Percentiles rank a stretch among this genome's conserved stretches.
These are phyloP conservation scores for Mycena vitilis DNA, from an alignment of 768 basidiomycete species.

Conservation along the genomic window DNA sequence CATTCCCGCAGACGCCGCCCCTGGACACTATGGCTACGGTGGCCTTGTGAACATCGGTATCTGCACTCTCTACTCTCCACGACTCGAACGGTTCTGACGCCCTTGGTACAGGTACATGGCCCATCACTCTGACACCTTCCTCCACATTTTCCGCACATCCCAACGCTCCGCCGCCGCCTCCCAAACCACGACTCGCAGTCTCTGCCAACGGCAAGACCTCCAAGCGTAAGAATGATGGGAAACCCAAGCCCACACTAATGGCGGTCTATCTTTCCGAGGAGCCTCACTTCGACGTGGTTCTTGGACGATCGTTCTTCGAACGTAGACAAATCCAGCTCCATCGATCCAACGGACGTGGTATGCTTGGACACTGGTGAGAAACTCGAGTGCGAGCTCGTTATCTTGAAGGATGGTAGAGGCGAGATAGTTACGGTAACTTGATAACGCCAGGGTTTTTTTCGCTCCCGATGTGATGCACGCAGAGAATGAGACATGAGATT, in stretches of 20 bases:
- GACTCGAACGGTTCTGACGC: too few relatives aligned
- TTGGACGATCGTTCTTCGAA: constrained; percentile 89
- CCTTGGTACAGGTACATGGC: constrained; percentile 56
- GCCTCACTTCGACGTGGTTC: constrained; percentile 94
- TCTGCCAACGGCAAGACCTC: constrained; percentile 26
- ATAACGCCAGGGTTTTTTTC: not conserved
- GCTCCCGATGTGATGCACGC: not conserved
- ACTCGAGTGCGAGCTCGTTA: constrained; percentile 91
- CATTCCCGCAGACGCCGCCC: constrained; percentile 86
- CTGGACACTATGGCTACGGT: constrained; percentile 94
- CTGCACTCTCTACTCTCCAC: too few relatives aligned
- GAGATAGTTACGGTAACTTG: constrained; percentile 91
- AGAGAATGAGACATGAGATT: constrained; percentile 27
- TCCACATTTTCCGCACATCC: constrained; percentile 48
- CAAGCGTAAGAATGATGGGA: constrained; percentile 30
- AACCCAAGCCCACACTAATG: constrained; percentile 57
- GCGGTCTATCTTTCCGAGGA: constrained; percentile 93
- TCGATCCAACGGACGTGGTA: constrained; percentile 90
- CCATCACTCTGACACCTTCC: constrained; percentile 75
- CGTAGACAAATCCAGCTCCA: constrained; percentile 82
- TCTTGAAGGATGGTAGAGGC: constrained; percentile 91
- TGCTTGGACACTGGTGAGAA: constrained; percentile 94
- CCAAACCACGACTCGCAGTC: constrained; percentile 21
- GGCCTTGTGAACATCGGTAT: constrained; percentile 88
- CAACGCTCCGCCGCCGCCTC: constrained; percentile 41